These are phyloP conservation scores for Solanum clarkiae DNA, from an alignment of 257 asterid genomes.

Conservation along the genomic window DNA sequence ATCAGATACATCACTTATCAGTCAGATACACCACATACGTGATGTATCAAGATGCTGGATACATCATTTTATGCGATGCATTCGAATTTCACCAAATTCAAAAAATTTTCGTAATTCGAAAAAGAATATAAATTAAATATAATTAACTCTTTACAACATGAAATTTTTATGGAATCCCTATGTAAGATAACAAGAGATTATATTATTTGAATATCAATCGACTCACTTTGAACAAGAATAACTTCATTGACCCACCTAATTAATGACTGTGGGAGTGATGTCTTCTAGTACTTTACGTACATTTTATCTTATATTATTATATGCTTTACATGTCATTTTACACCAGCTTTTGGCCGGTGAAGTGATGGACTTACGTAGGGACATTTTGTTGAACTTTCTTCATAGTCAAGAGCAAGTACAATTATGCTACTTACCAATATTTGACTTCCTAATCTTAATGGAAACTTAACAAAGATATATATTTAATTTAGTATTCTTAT, in stretches of 20 bases:
- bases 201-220: no score
- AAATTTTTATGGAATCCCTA: no score
- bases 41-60: no score
- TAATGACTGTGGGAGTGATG: not conserved
- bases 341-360: not conserved
- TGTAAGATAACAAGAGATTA: no score
- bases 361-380: not conserved
- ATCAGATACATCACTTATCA: no score
- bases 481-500: not conserved
- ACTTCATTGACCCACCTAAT: not conserved
- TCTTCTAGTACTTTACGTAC: not conserved
- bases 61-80: no score
- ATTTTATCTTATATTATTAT: not conserved
- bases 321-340: not conserved
- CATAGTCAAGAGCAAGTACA: not conserved
- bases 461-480: not conserved
- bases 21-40: no score
- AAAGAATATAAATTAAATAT: no score
- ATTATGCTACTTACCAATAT: not conserved
- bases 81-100: no score
- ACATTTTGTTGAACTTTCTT: not conserved
- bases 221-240: no score
- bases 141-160: no score
- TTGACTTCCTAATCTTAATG: not conserved
- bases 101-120: no score